These are phyloP conservation scores for Linum usitatissimum DNA, from an alignment of 345 rosid species.

Conservation along the genomic window DNA sequence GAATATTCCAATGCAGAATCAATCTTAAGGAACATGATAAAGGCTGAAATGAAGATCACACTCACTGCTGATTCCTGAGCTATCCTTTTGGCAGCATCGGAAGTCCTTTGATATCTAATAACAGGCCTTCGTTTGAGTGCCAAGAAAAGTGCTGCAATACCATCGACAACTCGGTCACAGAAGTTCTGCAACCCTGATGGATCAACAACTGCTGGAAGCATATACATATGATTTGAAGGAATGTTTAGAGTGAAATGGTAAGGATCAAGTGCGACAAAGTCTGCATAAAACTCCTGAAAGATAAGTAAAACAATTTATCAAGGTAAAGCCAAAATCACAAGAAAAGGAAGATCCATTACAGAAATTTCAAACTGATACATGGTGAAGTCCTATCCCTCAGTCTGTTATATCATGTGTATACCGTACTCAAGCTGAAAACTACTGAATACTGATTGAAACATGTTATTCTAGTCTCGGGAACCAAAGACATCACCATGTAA, in stretches of 20 bases:
- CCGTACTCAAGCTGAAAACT: neutral
- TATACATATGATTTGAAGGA: slow-evolving; percentile 67
- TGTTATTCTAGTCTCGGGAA: neutral
- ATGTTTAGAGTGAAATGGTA: slow-evolving; percentile 79
- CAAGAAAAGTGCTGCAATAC: slow-evolving; percentile 70
- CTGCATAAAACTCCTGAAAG: slow-evolving; percentile 92
- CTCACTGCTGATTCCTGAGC: slow-evolving; percentile 93
- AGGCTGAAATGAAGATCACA: neutral
- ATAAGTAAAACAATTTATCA: slow-evolving; percentile 11
- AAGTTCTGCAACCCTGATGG: slow-evolving; percentile 83
- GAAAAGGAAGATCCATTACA: neutral
- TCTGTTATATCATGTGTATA: neutral
- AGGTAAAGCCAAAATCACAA: neutral
- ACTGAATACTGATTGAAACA: neutral
- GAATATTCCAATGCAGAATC: neutral
- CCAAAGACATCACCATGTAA: neutral
- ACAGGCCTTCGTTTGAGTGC: slow-evolving; percentile 88
- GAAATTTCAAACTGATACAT: neutral
- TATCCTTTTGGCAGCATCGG: slow-evolving; percentile 92
- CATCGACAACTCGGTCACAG: slow-evolving; percentile 79
- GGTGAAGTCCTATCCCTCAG: neutral
- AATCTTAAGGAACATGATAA: neutral
- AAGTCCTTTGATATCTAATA: slow-evolving; percentile 87
- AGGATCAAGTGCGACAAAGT: slow-evolving; percentile 79
- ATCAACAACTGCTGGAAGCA: slow-evolving; percentile 96